A percentile compares a stretch with the other conserved stretches of the same genome.
Conservation (phyloP, 2,329 filamentous ascomycete species). For the Botryotinia calthae region DNA sequence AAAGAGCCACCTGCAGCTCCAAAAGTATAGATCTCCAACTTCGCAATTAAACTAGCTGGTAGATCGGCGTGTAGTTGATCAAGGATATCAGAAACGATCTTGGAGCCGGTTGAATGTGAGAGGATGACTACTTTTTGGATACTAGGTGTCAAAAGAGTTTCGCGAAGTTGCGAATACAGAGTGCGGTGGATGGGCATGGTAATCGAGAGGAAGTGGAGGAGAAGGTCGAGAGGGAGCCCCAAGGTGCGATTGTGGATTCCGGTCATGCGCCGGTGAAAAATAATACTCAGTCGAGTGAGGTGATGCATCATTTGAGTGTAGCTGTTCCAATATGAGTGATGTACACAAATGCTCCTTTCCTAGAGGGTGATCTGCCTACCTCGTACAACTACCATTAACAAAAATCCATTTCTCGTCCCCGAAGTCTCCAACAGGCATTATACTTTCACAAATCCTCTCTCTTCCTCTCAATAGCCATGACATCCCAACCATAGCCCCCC, state of each 20-base stretch:
- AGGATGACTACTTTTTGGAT: conserved; percentile 69
- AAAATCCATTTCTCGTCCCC: conserved; percentile 26
- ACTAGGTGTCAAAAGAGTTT: conserved; percentile 56
- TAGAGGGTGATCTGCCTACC: conserved; percentile 14
- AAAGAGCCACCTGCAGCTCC: conserved; percentile 75
- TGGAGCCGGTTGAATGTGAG: conserved; percentile 73
- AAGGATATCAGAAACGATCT: conserved; percentile 66
- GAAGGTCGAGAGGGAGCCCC: conserved; percentile 70
- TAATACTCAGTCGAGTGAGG: conserved; percentile 64
- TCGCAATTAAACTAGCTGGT: conserved; percentile 58
- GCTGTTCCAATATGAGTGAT: conserved; percentile 30
- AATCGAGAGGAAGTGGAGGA: conserved; percentile 74
- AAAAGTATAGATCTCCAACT: conserved; percentile 74
- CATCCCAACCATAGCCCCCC: conserved; percentile 12
- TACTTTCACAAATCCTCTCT: conserved; percentile 7
- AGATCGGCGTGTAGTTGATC: conserved; percentile 73
- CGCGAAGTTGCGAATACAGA: conserved; percentile 57
- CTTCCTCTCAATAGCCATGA: conserved; percentile 22
- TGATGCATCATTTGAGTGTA: conserved; percentile 66
- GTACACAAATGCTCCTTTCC: neutral
- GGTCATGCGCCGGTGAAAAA: conserved; percentile 65
- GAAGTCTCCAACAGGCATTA: conserved; percentile 15
- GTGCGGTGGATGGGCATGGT: conserved; percentile 62
- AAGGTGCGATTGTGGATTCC: conserved; percentile 72
- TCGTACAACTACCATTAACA: conserved; percentile 26